A percentile compares a stretch with the other conserved stretches of the same genome.
Evolutionary conservation across 352 stramenopile genomes (phyloP).

Genomic region (Pythium oligandrum): DNA sequence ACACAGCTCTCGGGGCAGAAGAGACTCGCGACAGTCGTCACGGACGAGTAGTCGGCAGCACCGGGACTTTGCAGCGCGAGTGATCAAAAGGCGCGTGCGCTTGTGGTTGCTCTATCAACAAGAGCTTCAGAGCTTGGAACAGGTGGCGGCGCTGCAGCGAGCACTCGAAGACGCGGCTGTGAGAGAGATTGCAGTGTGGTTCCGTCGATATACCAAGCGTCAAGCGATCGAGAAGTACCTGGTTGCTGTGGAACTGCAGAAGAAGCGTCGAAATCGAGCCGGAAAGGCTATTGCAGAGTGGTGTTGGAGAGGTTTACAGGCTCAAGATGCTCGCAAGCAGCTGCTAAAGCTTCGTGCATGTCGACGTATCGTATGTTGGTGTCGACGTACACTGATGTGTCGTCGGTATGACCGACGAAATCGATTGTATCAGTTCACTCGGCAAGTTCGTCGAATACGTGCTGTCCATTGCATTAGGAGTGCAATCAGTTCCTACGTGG

Average conservation of each 20-base stretch:
- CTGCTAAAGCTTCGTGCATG: background rate
- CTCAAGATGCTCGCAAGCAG: background rate
- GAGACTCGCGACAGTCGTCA: too few species aligned
- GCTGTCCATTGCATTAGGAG: too few species aligned
- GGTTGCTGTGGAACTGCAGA: too few species aligned
- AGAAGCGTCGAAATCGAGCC: too few species aligned
- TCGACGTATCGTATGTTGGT: constrained; percentile 6
- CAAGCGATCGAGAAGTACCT: background rate
- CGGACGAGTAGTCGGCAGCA: too few species aligned
- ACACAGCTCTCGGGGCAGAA: too few species aligned
- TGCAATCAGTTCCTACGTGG: too few species aligned
- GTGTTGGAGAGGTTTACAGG: background rate
- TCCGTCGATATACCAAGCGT: background rate
- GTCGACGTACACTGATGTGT: background rate
- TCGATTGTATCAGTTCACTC: background rate
- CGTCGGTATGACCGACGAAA: background rate
- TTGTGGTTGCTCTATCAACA: constrained; percentile 11
- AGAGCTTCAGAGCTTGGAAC: constrained; percentile 4
- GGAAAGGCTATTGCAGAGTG: background rate
- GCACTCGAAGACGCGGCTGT: constrained; percentile 9
- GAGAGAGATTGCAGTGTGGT: constrained; percentile 7
- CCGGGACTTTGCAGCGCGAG: background rate
- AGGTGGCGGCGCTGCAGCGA: constrained; percentile 5
- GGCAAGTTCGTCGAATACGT: too few species aligned
- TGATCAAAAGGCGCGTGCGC: constrained; percentile 2